A percentile compares a stretch with the other conserved stretches of the same genome.
Conservation (phyloP, 2,329 filamentous ascomycete species). For the Cladosporium sp. region DNA sequence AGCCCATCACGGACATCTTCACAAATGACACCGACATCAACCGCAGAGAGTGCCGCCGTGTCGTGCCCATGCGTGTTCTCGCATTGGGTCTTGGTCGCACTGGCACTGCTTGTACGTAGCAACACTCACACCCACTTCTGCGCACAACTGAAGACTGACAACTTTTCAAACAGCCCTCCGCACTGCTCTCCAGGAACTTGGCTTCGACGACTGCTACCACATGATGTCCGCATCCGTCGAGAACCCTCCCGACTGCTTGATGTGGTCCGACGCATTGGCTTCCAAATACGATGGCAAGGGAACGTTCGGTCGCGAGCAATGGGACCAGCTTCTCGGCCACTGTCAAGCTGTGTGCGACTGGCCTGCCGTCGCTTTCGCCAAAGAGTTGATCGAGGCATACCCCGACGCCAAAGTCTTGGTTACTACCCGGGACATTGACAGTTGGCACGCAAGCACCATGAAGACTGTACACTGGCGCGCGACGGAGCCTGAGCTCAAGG, state of each 20-base stretch:
- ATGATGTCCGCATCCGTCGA: constrained; percentile 72
- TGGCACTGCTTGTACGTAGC: constrained; percentile 64
- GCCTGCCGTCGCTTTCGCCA: constrained; percentile 67
- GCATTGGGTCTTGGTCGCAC: constrained; percentile 70
- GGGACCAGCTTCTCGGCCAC: constrained; percentile 68
- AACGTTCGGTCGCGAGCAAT: constrained; percentile 66
- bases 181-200: constrained; percentile 65
- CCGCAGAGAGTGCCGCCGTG: constrained; percentile 63
- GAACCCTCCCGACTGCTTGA: constrained; percentile 66
- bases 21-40: constrained; percentile 70
- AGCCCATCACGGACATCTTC: constrained; percentile 62
- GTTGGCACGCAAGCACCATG: constrained; percentile 65
- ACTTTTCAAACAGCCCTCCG: constrained; percentile 60
- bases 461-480: constrained; percentile 69
- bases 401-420: constrained; percentile 72
- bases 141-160: neutral
- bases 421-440: constrained; percentile 66
- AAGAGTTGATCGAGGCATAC: constrained; percentile 71
- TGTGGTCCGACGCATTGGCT: constrained; percentile 70
- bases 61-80: constrained; percentile 72
- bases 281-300: constrained; percentile 65
- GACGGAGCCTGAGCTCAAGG: constrained; percentile 62
- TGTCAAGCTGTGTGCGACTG: constrained; percentile 69
- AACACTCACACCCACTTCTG: neutral
- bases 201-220: constrained; percentile 71